phyloP scores from a whole-genome alignment of 2,329 filamentous ascomycete species.

The Ophiostoma ips region DNA sequence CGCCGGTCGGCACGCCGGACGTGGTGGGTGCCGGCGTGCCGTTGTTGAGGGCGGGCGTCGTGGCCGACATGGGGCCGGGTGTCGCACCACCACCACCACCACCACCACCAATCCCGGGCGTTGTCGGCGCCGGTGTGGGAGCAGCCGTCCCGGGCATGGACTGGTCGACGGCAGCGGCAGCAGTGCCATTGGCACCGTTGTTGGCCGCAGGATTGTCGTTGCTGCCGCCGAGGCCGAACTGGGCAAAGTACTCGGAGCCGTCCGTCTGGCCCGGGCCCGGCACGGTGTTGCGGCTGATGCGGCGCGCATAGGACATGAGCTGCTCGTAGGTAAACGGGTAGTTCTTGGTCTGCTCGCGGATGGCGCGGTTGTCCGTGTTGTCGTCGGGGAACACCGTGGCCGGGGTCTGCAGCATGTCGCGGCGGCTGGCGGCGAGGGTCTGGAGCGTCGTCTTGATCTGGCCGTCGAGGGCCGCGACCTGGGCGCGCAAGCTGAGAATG shows the following conservation, averaged over 20 bases:
- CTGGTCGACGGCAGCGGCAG: not conserved
- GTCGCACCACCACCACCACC: no score
- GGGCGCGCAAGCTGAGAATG: slow-evolving; percentile 53
- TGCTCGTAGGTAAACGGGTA: slow-evolving; percentile 54
- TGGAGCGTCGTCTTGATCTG: slow-evolving; percentile 59
- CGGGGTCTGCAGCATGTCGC: slow-evolving; percentile 53
- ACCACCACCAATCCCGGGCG: slow-evolving; percentile 5
- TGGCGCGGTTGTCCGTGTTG: slow-evolving; percentile 9
- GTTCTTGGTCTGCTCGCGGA: slow-evolving; percentile 21
- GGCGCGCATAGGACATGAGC: slow-evolving; percentile 62
- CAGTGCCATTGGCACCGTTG: not conserved
- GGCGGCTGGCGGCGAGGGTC: slow-evolving; percentile 57
- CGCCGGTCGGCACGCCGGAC: no score
- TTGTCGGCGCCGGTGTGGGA: slow-evolving; percentile 10
- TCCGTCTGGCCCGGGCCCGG: slow-evolving; percentile 45
- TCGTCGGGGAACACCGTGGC: slow-evolving; percentile 40
- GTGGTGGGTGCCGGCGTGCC: not conserved
- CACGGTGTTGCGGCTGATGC: slow-evolving; percentile 67
- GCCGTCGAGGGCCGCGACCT: slow-evolving; percentile 50
- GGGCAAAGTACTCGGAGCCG: slow-evolving; percentile 17
- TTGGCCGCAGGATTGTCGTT: not conserved
- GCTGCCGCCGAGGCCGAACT: not conserved
- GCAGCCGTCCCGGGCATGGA: slow-evolving; percentile 6
- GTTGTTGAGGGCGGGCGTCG: not conserved
- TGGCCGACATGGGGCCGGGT: not conserved